Evolutionary conservation across 2,329 filamentous ascomycete species (phyloP), one percentile per base, ranked within the genome.

Genomic region (Aureobasidium vineae): DNA sequence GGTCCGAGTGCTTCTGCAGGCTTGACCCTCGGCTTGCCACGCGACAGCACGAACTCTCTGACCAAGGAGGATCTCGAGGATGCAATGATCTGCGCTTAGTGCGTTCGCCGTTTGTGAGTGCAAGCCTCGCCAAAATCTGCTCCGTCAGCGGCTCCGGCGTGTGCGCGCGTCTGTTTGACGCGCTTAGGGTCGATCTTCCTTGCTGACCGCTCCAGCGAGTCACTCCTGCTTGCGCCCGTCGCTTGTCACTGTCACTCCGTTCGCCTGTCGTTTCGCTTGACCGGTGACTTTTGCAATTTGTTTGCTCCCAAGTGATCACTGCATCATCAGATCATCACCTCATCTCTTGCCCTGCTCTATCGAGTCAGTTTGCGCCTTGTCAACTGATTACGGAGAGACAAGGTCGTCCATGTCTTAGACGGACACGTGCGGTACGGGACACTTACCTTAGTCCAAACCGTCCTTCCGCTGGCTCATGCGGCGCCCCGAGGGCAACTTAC

Each of bases 141-240:
- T 54, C 40, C 50, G 45, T 45, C 64, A 59, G 61, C 61, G 61
- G 61, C 61, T 64, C 61, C 33, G 38, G 60, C 47, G 47, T 45
- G 47, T 63, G 57, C 60, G 61, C 61, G 61, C 61, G 47, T 64
- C 52, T 64, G 61, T 64, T 64, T 64, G 61, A 64, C 61, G 59
- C 59, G 59, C 59, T 63, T 63, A 63, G 45, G 23, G 45, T 19
- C 43, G 57, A 61, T 61, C 57, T 61, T 47, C 15, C 57, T 47
- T 61, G 57, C 57, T 61, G 57, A 61, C 57, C 57, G 57, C 57
- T 61, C 21, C 31, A 23, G 38, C 40, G 41, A 60, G 56, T 60
- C 56, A 60, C 40, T 41, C 43, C 47, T 49, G 33, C 16, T 43
- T 33, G 38, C 54, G 54, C 19, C 40, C n/a, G 15, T 13, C 41